Conservation (phyloP, 257 asterid genomes). For the Petrea volubilis region DNA sequence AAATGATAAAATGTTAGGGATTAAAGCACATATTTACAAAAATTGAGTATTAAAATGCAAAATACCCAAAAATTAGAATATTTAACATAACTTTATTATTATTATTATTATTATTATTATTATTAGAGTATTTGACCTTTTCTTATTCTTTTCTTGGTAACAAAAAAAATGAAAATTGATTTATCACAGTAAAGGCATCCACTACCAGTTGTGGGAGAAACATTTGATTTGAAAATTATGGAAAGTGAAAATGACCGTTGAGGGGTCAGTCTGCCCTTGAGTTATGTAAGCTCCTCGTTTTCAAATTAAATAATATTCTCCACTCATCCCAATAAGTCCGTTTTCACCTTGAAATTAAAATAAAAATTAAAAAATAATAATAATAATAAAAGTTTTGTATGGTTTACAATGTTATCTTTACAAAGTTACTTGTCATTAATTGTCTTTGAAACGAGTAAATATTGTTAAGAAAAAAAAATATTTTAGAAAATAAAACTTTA, state of each 20-base stretch:
- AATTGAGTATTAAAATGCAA: too few relatives aligned
- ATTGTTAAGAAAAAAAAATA: background rate
- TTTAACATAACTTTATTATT: background rate
- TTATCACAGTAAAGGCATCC: background rate
- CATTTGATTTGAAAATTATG: conserved; percentile 5
- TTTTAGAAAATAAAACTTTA: too few relatives aligned
- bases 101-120: background rate
- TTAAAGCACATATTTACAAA: too few relatives aligned
- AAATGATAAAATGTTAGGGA: too few relatives aligned
- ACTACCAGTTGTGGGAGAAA: background rate
- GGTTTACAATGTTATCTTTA: too few relatives aligned
- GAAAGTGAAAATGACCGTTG: conserved; percentile 35
- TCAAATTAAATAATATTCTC: background rate
- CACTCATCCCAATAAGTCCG: background rate
- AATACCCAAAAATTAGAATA: too few relatives aligned
- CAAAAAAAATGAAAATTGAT: too few relatives aligned
- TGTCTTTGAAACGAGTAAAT: too few relatives aligned
- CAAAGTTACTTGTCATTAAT: too few relatives aligned
- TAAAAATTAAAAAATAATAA: too few relatives aligned
- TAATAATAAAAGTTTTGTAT: too few relatives aligned
- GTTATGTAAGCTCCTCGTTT: conserved; percentile 1
- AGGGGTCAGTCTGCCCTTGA: conserved; percentile 15
- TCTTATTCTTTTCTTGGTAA: background rate
- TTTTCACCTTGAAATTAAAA: background rate
- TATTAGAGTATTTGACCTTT: background rate